phyloP scores from a whole-genome alignment of 805 yeast species.

The Monosporozyma aerobia region DNA sequence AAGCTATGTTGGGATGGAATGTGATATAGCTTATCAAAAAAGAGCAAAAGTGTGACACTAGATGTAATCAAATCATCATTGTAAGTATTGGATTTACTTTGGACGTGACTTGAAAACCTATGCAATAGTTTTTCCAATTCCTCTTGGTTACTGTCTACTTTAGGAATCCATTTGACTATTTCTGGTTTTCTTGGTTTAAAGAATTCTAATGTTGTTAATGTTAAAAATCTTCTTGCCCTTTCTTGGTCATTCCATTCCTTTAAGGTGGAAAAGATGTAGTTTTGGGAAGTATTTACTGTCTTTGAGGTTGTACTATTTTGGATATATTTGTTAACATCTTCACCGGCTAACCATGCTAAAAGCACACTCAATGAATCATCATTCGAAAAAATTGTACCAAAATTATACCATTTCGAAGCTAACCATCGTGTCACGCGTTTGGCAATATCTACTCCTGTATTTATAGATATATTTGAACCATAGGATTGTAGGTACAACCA shows the following conservation, averaged over 20 bases:
- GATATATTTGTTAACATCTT: not conserved
- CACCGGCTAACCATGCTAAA: slow-evolving; percentile 37
- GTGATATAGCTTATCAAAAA: not conserved
- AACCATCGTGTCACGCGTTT: slow-evolving; percentile 45
- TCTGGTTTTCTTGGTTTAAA: not conserved
- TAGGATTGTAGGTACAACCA: slow-evolving; percentile 41
- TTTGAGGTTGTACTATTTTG: not conserved
- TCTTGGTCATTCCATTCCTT: not conserved
- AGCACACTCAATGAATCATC: slow-evolving; percentile 27
- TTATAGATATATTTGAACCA: slow-evolving; percentile 29
- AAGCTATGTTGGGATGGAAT: not conserved
- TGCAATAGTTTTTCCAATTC: not conserved
- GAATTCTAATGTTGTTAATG: not conserved
- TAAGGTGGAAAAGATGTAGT: not conserved
- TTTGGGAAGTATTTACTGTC: not conserved
- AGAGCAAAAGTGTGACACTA: not conserved
- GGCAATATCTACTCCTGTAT: slow-evolving; percentile 21
- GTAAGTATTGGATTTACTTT: not conserved
- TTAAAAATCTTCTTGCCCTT: not conserved
- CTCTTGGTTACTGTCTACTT: not conserved
- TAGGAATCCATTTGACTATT: not conserved
- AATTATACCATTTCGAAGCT: slow-evolving; percentile 36
- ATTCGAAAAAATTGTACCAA: slow-evolving; percentile 7
- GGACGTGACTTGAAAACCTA: not conserved
- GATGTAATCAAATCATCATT: not conserved